Conservation (phyloP, 1,284 basidiomycete species). For the Cutaneotrichosporon mucoides region DNA sequence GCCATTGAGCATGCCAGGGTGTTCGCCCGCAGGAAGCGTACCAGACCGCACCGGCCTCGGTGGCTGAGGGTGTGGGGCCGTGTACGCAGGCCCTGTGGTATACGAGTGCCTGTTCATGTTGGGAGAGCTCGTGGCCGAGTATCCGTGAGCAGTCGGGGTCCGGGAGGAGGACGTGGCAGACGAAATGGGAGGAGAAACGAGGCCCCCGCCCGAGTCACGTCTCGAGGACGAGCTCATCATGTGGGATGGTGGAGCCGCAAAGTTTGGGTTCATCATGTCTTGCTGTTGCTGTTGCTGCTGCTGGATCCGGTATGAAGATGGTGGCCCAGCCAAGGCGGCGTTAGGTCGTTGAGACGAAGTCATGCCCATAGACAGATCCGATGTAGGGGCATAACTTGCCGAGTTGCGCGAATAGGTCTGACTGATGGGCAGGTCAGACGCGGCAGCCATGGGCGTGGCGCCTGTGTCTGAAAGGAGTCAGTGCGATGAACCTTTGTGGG, state of each 20-base stretch:
- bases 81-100: constrained; percentile 5
- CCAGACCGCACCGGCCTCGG: constrained; percentile 45
- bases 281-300: neutral
- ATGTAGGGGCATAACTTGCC: constrained; percentile 29
- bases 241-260: constrained; percentile 28
- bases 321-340: constrained; percentile 3
- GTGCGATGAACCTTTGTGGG: constrained; percentile 2
- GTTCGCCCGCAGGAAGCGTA: constrained; percentile 41
- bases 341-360: neutral
- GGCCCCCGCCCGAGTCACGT: constrained; percentile 19
- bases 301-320: neutral
- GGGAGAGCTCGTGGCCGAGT: constrained; percentile 39
- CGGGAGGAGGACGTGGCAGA: constrained; percentile 14
- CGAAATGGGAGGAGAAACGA: constrained; percentile 9
- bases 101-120: constrained; percentile 45
- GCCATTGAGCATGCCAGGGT: constrained; percentile 13
- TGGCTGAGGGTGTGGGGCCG: constrained; percentile 19
- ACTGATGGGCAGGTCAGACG: constrained; percentile 22
- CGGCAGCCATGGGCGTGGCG: constrained; percentile 39
- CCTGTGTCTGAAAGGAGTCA: constrained; percentile 40
- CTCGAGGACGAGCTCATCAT: constrained; percentile 11
- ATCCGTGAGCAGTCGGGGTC: constrained; percentile 18
- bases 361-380: constrained; percentile 46
- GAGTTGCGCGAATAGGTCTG: constrained; percentile 40
- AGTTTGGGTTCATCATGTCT: constrained; percentile 16